Base-by-base conservation (phyloP, 805 yeast species). In the Teunomyces panamensis region DNA sequence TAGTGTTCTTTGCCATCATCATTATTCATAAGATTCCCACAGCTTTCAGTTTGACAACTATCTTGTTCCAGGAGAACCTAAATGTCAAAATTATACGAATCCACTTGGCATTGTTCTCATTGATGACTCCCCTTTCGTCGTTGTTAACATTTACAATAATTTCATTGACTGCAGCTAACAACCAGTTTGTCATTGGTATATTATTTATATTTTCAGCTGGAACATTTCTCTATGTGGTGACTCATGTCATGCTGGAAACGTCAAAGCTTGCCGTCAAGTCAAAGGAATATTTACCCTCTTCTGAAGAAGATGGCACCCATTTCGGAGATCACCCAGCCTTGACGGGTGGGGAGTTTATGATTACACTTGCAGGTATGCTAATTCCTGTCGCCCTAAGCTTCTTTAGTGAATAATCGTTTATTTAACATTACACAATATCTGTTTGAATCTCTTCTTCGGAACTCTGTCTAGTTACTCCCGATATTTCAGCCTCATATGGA, bases 1-100 rank as follows among this genome's bases (percentile, higher is more conserved):
- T 69, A 42, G 54, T 81, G 33, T 79, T 87, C 44, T 77, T 84
- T 42, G 44, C 82, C 9, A 83, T 88, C 9, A 78, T 87, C 27
- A 71, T 86, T 49, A 58, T 84, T 29, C 94, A 87, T 68, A 87
- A 87, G 62, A 69, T 86, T 4, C 94, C 94, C 0, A 84, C 92
- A 0, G 75, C 89, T 4, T 83, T 87, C 60, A 85, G 90, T 35
- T 70, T 87, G 36, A 62, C 79, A 4, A 74, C 87, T 1, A 70
- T 85, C 11, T 68, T 87, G 28, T 55, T 79, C 9, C 64, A 70
- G 28, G 65, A 68, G 30, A 70, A 73, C 4, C 49, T 74, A 2
- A 42, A 69, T 29, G 48, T 56, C 30, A 42, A 55, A 17, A 52
- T 64, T 24, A 67, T 80, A 17, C 53, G 71, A 44, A 60, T 74